phyloP scores from a whole-genome alignment of 192 early-diverging fungal species.

The Coemansia erecta region DNA sequence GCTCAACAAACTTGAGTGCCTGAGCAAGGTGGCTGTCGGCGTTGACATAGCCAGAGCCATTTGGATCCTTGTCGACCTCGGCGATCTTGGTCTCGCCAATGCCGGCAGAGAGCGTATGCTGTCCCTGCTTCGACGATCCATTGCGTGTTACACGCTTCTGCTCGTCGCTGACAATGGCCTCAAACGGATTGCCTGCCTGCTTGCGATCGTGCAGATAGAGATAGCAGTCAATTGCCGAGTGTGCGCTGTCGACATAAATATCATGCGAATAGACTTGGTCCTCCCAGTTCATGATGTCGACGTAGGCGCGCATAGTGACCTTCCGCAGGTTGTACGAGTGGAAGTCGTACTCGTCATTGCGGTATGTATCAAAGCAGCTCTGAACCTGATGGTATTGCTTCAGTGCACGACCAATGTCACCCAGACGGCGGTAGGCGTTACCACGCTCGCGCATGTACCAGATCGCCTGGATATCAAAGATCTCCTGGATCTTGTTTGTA shows the following conservation, averaged over 20 bases:
- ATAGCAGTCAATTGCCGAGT: conserved; percentile 67
- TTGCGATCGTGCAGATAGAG: conserved; percentile 51
- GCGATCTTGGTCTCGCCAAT: conserved; percentile 55
- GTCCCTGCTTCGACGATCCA: conserved; percentile 58
- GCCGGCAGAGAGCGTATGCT: conserved; percentile 41
- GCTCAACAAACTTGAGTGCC: conserved; percentile 74
- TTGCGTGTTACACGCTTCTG: conserved; percentile 51
- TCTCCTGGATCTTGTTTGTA: conserved; percentile 70
- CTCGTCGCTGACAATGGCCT: conserved; percentile 23
- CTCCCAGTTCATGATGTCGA: conserved; percentile 77
- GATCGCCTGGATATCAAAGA: conserved; percentile 87
- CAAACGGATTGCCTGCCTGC: conserved; percentile 32
- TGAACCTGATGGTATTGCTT: conserved; percentile 86
- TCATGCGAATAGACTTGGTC: conserved; percentile 69
- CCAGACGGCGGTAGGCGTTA: conserved; percentile 64
- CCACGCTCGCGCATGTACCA: conserved; percentile 87
- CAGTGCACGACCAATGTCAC: conserved; percentile 75
- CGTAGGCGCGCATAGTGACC: conserved; percentile 80
- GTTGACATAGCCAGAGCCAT: conserved; percentile 48
- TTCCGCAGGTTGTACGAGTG: conserved; percentile 92
- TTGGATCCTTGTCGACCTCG: conserved; percentile 41
- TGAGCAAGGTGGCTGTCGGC: conserved; percentile 68
- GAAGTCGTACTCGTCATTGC: conserved; percentile 95
- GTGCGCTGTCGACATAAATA: conserved; percentile 72
- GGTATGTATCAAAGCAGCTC: conserved; percentile 77